phyloP scores from a whole-genome alignment of 2,329 filamentous ascomycete species.

The Westerdykella aurantiaca region DNA sequence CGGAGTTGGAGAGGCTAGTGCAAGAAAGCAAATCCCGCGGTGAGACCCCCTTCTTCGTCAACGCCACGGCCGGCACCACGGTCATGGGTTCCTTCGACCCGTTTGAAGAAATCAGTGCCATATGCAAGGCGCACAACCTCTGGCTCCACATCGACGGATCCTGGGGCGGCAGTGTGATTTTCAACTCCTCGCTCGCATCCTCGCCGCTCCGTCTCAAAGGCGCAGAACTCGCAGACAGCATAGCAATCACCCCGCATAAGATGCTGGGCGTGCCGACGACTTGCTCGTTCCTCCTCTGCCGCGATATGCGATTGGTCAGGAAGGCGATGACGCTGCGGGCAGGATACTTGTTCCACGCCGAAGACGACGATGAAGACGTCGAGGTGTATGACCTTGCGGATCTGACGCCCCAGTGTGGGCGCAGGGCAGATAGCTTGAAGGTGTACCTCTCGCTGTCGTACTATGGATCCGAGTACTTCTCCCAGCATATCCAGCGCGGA shows the following conservation, averaged over 20 bases:
- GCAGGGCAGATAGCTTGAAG: slow-evolving; percentile 79
- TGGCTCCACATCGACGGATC: slow-evolving; percentile 93
- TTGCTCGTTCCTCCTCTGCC: slow-evolving; percentile 79
- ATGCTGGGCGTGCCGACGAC: slow-evolving; percentile 91
- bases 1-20: slow-evolving; percentile 59
- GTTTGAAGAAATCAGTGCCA: slow-evolving; percentile 60
- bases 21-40: slow-evolving; percentile 57
- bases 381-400: slow-evolving; percentile 75
- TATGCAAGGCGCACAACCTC: slow-evolving; percentile 66
- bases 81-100: slow-evolving; percentile 87
- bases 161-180: slow-evolving; percentile 83
- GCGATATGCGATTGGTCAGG: slow-evolving; percentile 72
- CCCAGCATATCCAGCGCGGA: slow-evolving; percentile 56
- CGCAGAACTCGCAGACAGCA: slow-evolving; percentile 66
- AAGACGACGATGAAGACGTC: slow-evolving; percentile 44
- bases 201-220: slow-evolving; percentile 61
- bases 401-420: slow-evolving; percentile 86
- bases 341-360: slow-evolving; percentile 58
- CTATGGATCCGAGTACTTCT: slow-evolving; percentile 73
- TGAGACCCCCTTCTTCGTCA: slow-evolving; percentile 86
- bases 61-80: slow-evolving; percentile 90
- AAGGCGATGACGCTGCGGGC: slow-evolving; percentile 79
- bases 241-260: slow-evolving; percentile 93
- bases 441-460: slow-evolving; percentile 85
- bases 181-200: slow-evolving; percentile 56